Evolutionary conservation across 306 rosid genomes (phyloP).

Genomic region (Boehmeria nivea): DNA sequence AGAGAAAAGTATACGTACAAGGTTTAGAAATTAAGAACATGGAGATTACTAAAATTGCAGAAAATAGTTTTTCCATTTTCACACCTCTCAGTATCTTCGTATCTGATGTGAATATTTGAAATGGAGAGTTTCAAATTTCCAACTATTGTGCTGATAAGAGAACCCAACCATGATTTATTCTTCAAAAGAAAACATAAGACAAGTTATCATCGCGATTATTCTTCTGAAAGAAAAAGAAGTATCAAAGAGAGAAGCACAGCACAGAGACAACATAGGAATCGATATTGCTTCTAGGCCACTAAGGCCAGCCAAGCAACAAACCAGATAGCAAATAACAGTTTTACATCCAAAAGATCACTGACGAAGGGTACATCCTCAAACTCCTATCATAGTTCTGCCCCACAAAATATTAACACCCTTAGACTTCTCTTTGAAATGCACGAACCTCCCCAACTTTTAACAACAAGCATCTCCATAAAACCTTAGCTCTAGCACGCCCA

Average conservation of each 20-base stretch:
- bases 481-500: background rate
- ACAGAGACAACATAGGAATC: background rate
- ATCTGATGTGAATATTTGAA: conserved; percentile 92
- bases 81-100: conserved; percentile 90
- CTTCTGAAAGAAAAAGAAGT: background rate
- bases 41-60: background rate
- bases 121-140: conserved; percentile 95
- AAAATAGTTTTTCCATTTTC: conserved; percentile 7
- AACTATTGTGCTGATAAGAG: conserved; percentile 80
- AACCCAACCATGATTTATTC: conserved; percentile 97
- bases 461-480: too few species aligned
- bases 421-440: too few species aligned
- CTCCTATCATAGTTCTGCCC: too few species aligned
- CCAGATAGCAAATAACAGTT: background rate
- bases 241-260: background rate
- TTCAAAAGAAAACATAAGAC: conserved; percentile 20
- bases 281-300: background rate
- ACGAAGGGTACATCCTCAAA: background rate
- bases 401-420: too few species aligned
- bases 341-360: background rate
- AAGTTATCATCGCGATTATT: background rate
- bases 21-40: conserved; percentile 12
- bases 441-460: too few species aligned
- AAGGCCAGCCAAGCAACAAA: too few species aligned
- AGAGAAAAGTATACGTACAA: conserved; percentile 35